Conservation (phyloP, 495 filamentous ascomycete genomes). For the Amniculicola lignicola region DNA sequence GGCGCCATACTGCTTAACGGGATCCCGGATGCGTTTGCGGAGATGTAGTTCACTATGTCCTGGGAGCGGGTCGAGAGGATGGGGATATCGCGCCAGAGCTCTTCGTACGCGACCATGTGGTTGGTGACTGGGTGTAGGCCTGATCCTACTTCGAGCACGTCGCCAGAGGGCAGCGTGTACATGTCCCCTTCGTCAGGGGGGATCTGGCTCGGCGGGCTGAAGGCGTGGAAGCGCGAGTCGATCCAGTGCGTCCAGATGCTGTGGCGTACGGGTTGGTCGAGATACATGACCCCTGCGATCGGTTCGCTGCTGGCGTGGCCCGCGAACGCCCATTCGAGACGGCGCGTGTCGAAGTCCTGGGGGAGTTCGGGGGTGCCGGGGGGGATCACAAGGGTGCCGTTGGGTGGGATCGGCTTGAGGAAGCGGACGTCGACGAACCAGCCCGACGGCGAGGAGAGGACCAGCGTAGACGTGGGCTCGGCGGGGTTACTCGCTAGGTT, state of each 20-base stretch:
- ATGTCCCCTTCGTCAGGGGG: conserved; percentile 26
- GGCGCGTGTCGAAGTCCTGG: not conserved
- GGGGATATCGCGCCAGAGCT: conserved; percentile 28
- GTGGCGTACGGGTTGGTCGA: conserved; percentile 2
- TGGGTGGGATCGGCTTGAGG: conserved; percentile 1
- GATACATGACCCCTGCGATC: not conserved
- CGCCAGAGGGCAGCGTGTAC: conserved; percentile 9
- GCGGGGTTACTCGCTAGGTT: not conserved
- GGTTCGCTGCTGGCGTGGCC: conserved; percentile 1
- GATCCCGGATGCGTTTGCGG: too few species aligned
- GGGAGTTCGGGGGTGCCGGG: not conserved
- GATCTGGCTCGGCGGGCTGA: not conserved
- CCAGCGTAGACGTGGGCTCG: conserved; percentile 32
- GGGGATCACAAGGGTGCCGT: too few species aligned
- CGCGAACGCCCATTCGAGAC: conserved; percentile 31
- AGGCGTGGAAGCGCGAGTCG: conserved; percentile 6
- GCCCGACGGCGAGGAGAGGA: conserved; percentile 13
- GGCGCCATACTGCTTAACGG: too few species aligned
- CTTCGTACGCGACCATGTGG: conserved; percentile 13
- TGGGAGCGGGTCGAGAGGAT: conserved; percentile 1
- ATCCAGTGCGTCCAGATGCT: conserved; percentile 30
- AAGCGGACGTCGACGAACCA: conserved; percentile 31
- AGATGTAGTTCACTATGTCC: too few species aligned
- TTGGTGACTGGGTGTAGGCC: not conserved
- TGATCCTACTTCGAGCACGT: conserved; percentile 16